phyloP scores from a whole-genome alignment of 2,329 filamentous ascomycete species.

The Cercospora sojina region DNA sequence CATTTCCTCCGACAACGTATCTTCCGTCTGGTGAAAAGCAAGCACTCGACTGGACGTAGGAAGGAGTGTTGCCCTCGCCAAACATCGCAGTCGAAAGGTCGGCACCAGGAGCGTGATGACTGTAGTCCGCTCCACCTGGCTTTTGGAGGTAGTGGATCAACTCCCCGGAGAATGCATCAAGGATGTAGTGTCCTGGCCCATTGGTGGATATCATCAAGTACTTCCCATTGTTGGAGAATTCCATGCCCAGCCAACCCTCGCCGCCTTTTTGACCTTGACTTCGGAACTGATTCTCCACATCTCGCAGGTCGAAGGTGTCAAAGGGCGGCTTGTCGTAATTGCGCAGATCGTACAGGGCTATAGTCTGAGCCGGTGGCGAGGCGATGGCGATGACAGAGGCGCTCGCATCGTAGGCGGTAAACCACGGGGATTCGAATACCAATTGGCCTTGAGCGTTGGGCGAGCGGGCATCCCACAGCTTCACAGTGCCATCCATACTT shows the following conservation, averaged over 20 bases:
- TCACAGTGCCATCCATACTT: slow-evolving; percentile 84
- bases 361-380: slow-evolving; percentile 72
- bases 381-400: slow-evolving; percentile 89
- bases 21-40: slow-evolving; percentile 88
- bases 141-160: slow-evolving; percentile 48
- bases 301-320: slow-evolving; percentile 75
- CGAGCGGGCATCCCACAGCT: slow-evolving; percentile 83
- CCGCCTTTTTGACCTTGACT: slow-evolving; percentile 50
- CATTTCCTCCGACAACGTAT: slow-evolving; percentile 79
- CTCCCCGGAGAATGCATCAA: slow-evolving; percentile 87
- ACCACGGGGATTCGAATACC: slow-evolving; percentile 74
- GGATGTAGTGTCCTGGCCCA: slow-evolving; percentile 78
- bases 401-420: slow-evolving; percentile 88
- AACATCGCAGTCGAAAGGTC: slow-evolving; percentile 26
- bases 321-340: slow-evolving; percentile 94
- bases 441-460: slow-evolving; percentile 78
- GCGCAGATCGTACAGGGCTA: slow-evolving; percentile 88
- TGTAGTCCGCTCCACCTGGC: slow-evolving; percentile 28
- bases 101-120: slow-evolving; percentile 41
- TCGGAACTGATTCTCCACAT: slow-evolving; percentile 57
- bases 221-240: slow-evolving; percentile 96
- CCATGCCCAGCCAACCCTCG: slow-evolving; percentile 79
- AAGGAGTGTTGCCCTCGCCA: slow-evolving; percentile 54
- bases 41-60: slow-evolving; percentile 65
- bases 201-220: slow-evolving; percentile 79